Conservation (phyloP, 176 grass and related monocot genomes). For the Lolium perenne region DNA sequence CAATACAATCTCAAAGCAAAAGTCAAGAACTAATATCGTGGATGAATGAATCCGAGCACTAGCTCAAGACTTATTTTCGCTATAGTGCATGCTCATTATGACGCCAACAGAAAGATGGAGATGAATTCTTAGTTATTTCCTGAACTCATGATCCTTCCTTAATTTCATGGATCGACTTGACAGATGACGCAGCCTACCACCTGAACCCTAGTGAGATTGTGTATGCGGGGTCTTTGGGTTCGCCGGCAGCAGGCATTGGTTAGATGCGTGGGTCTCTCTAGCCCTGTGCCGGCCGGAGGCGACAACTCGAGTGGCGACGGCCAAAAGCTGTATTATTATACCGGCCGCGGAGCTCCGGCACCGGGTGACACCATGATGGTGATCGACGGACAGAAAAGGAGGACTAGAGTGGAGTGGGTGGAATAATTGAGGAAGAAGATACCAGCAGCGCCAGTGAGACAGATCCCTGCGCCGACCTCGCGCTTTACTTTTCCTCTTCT, state of each 20-base stretch:
- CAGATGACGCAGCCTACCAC: too few species aligned
- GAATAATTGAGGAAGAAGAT: not conserved
- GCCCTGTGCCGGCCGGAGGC: not conserved
- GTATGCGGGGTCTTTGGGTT: too few species aligned
- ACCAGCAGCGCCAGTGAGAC: not conserved
- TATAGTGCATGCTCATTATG: too few species aligned
- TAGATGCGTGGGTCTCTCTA: not conserved
- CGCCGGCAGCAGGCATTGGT: too few species aligned
- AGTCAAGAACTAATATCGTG: too few species aligned
- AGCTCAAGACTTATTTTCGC: too few species aligned
- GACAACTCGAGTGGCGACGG: not conserved
- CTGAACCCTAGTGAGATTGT: too few species aligned
- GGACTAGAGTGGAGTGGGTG: not conserved
- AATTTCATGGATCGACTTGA: too few species aligned
- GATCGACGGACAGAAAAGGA: not conserved
- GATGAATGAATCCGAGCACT: not conserved
- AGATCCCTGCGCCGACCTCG: not conserved
- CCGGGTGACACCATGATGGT: not conserved
- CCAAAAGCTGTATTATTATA: not conserved
- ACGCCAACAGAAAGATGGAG: too few species aligned
- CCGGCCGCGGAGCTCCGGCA: not conserved
- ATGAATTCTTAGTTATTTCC: not conserved
- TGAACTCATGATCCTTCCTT: not conserved
- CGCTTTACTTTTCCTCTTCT: not conserved
- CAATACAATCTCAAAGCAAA: not conserved